A percentile compares a stretch with the other conserved stretches of the same genome.
Conservation (phyloP, 208 protist species). For the Trichomonas vaginalis region DNA sequence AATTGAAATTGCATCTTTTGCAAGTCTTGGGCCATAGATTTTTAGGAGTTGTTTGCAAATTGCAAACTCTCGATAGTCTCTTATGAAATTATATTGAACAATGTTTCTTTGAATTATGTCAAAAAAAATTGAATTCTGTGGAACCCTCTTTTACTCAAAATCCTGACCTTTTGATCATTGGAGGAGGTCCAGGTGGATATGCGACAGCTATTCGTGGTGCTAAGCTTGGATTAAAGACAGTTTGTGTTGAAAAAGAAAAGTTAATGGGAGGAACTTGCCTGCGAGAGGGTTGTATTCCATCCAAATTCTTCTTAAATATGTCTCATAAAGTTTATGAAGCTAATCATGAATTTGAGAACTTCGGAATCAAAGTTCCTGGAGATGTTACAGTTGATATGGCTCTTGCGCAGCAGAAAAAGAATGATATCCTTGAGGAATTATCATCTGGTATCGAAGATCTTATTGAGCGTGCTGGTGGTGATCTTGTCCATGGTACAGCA, state of each 20-base stretch:
- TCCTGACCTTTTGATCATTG: constrained; percentile 82
- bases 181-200: constrained; percentile 96
- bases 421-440: neutral
- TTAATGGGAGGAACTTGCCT: constrained; percentile 89
- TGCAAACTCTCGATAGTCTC: no score
- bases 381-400: neutral
- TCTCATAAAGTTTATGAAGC: constrained; percentile 88
- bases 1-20: no score
- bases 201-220: constrained; percentile 96
- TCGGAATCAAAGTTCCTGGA: neutral
- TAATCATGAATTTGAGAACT: constrained; percentile 67
- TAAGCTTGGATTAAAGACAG: constrained; percentile 74
- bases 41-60: no score
- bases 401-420: neutral
- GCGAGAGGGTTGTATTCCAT: constrained; percentile 98
- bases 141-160: no score
- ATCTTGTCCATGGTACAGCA: constrained; percentile 39
- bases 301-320: constrained; percentile 90
- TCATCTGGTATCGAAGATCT: neutral
- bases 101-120: no score
- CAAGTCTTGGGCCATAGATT: no score
- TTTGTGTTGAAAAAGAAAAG: constrained; percentile 91
- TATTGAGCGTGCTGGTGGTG: neutral
- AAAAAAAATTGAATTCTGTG: no score
- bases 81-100: no score